Percentiles rank a stretch among this genome's conserved stretches.
These are phyloP conservation scores for Sugiyamaella neomexicana DNA, from an alignment of 1,139 yeast species.

Conservation along the genomic window DNA sequence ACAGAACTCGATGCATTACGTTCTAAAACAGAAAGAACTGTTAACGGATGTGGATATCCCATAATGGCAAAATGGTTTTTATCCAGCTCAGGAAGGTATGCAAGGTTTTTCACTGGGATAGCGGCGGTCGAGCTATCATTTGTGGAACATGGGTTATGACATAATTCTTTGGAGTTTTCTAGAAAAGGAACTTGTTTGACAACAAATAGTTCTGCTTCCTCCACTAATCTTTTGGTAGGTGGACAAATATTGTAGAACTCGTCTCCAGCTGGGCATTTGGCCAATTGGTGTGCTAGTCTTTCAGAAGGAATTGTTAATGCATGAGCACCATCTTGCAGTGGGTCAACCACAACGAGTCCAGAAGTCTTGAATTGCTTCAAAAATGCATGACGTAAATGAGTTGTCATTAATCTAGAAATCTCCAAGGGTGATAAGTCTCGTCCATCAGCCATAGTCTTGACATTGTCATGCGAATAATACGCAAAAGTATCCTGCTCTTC, in stretches of 20 bases:
- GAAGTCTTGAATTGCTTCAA: conserved; percentile 27
- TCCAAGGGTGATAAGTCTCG: conserved; percentile 21
- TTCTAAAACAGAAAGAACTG: conserved; percentile 22
- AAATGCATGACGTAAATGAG: conserved; percentile 34
- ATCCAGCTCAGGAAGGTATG: conserved; percentile 20
- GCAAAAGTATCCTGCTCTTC: conserved; percentile 31
- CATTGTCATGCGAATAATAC: conserved; percentile 27
- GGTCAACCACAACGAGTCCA: conserved; percentile 32
- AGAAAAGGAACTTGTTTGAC: conserved; percentile 9
- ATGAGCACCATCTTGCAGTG: conserved; percentile 27
- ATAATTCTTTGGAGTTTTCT: conserved; percentile 8
- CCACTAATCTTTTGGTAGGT: conserved; percentile 23
- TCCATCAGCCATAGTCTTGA: conserved; percentile 24
- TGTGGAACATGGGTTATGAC: conserved; percentile 23
- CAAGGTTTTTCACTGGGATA: conserved; percentile 14
- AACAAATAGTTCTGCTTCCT: conserved; percentile 5
- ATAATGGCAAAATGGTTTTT: conserved; percentile 26
- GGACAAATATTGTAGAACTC: conserved; percentile 26
- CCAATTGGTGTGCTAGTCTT: conserved; percentile 30
- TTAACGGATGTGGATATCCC: conserved; percentile 27
- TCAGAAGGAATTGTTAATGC: conserved; percentile 29
- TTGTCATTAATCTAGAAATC: conserved; percentile 31
- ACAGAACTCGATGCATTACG: conserved; percentile 21
- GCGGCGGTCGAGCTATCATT: conserved; percentile 10
- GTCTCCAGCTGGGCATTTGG: conserved; percentile 28